These are phyloP conservation scores for Ophiocordyceps unilateralis DNA, from an alignment of 2,329 filamentous ascomycete genomes.

Conservation along the genomic window DNA sequence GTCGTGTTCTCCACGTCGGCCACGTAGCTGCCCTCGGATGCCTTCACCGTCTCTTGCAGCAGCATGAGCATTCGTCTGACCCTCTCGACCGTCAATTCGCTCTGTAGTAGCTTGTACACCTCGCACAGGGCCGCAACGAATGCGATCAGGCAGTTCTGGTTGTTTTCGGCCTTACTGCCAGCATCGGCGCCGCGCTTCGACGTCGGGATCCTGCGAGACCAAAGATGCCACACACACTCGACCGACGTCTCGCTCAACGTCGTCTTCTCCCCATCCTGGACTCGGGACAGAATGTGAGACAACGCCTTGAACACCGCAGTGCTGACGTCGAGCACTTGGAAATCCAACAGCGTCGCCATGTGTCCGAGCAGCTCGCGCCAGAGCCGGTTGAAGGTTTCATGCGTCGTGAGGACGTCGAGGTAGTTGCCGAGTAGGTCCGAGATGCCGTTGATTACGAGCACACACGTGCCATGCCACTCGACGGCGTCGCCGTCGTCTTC, in stretches of 20 bases:
- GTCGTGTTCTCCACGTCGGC: slow-evolving; percentile 60
- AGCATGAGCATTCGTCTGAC: slow-evolving; percentile 54
- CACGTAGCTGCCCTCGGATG: slow-evolving; percentile 49
- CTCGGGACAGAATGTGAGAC: slow-evolving; percentile 41
- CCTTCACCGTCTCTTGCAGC: slow-evolving; percentile 53
- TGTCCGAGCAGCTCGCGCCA: slow-evolving; percentile 61
- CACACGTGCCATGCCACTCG: slow-evolving; percentile 60
- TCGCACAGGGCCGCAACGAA: slow-evolving; percentile 63
- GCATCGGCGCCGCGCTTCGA: slow-evolving; percentile 12
- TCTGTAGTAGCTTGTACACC: slow-evolving; percentile 58
- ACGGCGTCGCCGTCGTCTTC: slow-evolving; percentile 16
- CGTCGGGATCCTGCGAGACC: slow-evolving; percentile 47
- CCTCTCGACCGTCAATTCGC: slow-evolving; percentile 41
- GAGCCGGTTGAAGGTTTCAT: slow-evolving; percentile 49
- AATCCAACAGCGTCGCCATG: slow-evolving; percentile 45
- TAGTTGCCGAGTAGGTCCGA: slow-evolving; percentile 61
- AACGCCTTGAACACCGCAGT: slow-evolving; percentile 55
- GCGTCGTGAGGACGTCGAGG: slow-evolving; percentile 50
- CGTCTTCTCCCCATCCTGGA: slow-evolving; percentile 22
- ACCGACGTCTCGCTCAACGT: slow-evolving; percentile 34
- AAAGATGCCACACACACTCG: slow-evolving; percentile 49
- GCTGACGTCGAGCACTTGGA: slow-evolving; percentile 50
- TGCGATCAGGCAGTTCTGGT: slow-evolving; percentile 71
- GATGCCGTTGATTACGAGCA: slow-evolving; percentile 56
- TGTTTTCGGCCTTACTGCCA: slow-evolving; percentile 32